These are phyloP conservation scores for Acanthamoeba quina DNA, from an alignment of 208 protist species.

Conservation along the genomic window DNA sequence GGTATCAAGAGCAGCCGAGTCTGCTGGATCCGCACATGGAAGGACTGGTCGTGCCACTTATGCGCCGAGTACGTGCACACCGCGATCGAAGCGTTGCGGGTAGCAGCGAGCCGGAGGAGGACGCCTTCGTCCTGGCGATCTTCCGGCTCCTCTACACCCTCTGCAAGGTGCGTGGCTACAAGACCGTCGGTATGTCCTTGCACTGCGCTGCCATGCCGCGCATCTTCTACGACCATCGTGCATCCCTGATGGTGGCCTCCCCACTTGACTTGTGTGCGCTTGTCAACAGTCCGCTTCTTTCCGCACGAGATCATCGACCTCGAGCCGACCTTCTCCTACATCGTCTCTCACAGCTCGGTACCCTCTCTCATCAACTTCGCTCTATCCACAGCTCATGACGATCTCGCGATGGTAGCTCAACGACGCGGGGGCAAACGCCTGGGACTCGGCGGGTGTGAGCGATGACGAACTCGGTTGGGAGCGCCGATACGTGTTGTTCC, in stretches of 20 bases:
- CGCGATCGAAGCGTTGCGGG: slow-evolving; percentile 79
- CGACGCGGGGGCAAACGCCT: neutral
- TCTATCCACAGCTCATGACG: too few species aligned
- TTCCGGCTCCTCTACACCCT: slow-evolving; percentile 94
- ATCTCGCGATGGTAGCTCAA: too few species aligned
- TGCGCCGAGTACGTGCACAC: slow-evolving; percentile 86
- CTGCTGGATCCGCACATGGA: slow-evolving; percentile 95
- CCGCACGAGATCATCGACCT: slow-evolving; percentile 93
- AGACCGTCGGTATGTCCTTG: slow-evolving; percentile 88
- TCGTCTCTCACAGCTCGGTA: neutral
- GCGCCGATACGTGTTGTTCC: slow-evolving; percentile 96
- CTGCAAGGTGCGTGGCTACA: slow-evolving; percentile 96
- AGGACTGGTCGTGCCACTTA: slow-evolving; percentile 90
- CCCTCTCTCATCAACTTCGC: neutral
- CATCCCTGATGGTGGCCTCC: neutral
- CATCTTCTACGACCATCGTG: neutral
- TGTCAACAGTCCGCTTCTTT: slow-evolving; percentile 92
- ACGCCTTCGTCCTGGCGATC: slow-evolving; percentile 90
- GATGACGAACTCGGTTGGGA: slow-evolving; percentile 91
- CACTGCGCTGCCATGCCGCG: too few species aligned
- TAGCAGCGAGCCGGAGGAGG: slow-evolving; percentile 87
- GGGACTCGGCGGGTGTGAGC: slow-evolving; percentile 75
- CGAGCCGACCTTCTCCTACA: slow-evolving; percentile 74
- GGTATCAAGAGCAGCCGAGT: slow-evolving; percentile 96
- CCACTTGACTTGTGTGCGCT: neutral